phyloP scores from a whole-genome alignment of 768 basidiomycete genomes.

The Coprinopsis cinerea region DNA sequence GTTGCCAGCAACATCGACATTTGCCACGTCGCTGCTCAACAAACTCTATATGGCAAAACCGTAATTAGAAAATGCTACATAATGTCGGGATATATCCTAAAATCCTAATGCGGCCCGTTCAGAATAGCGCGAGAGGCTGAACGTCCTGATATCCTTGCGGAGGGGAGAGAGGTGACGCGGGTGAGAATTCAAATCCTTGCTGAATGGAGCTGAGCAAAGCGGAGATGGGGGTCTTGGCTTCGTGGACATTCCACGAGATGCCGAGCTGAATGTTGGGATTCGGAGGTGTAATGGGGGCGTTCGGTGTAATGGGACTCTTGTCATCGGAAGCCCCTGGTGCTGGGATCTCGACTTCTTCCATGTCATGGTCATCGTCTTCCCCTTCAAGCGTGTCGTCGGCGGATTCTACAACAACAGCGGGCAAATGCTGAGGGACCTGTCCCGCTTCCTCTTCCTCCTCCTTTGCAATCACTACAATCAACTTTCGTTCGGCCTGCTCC shows the following conservation, averaged over 20 bases:
- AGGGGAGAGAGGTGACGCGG: conserved; percentile 56
- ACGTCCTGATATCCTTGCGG: conserved; percentile 36
- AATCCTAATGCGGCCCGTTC: neutral
- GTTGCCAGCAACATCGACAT: neutral
- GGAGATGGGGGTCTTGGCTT: conserved; percentile 57
- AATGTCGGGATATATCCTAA: neutral
- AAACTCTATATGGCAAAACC: too few relatives aligned
- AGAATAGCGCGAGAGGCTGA: conserved; percentile 3
- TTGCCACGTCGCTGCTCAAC: neutral
- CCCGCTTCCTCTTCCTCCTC: conserved; percentile 5
- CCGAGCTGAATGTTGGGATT: neutral
- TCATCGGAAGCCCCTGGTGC: too few relatives aligned
- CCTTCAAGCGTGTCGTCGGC: too few relatives aligned
- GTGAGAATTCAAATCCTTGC: conserved; percentile 62
- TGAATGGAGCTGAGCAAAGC: conserved; percentile 58
- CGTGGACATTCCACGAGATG: conserved; percentile 4
- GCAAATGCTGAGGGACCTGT: neutral
- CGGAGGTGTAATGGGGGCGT: conserved; percentile 3
- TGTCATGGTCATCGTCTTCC: too few relatives aligned
- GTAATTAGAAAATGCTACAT: neutral
- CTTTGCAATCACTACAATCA: neutral
- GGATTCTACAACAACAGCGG: neutral
- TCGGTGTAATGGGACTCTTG: too few relatives aligned
- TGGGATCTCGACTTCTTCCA: too few relatives aligned
- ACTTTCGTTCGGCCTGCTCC: neutral